Percentiles rank a stretch among this genome's conserved stretches.
phyloP scores from a whole-genome alignment of 176 grass and related monocot genomes.

The Elaeis guineensis region DNA sequence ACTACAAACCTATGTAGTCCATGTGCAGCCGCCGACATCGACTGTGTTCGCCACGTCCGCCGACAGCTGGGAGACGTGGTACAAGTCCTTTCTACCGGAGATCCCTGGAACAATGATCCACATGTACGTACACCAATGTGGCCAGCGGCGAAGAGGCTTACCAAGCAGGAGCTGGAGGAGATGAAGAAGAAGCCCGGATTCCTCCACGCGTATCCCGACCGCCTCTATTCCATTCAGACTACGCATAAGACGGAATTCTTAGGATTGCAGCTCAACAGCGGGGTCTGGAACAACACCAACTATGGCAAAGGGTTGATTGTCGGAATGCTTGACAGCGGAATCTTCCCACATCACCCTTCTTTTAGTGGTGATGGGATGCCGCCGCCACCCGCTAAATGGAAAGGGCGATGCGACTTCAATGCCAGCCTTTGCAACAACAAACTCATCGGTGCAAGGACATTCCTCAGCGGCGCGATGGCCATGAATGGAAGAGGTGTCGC shows the following conservation, averaged over 20 bases:
- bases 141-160: slow-evolving; percentile 52
- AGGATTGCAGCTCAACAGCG: slow-evolving; percentile 22
- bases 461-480: slow-evolving; percentile 31
- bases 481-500: too few relatives aligned
- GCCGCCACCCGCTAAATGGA: slow-evolving; percentile 53
- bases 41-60: too few relatives aligned
- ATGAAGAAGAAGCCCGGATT: slow-evolving; percentile 39
- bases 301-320: slow-evolving; percentile 60
- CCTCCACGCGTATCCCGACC: slow-evolving; percentile 40
- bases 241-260: slow-evolving; percentile 69
- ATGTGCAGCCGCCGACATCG: too few relatives aligned
- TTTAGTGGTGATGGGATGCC: slow-evolving; percentile 47
- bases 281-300: slow-evolving; percentile 40
- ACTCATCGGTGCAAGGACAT: slow-evolving; percentile 66
- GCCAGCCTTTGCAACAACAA: slow-evolving; percentile 63
- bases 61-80: too few relatives aligned
- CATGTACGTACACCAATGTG: slow-evolving; percentile 67
- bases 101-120: slow-evolving; percentile 39
- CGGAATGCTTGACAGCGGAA: slow-evolving; percentile 53
- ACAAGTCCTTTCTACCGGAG: too few relatives aligned
- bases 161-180: slow-evolving; percentile 27
- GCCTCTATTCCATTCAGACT: slow-evolving; percentile 41
- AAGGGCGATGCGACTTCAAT: slow-evolving; percentile 48
- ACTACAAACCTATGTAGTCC: too few relatives aligned
- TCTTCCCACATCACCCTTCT: slow-evolving; percentile 59